A percentile compares a stretch with the other conserved stretches of the same genome.
Conservation (phyloP, 2,329 filamentous ascomycete species). For the Malbranchea cinnamomea region DNA sequence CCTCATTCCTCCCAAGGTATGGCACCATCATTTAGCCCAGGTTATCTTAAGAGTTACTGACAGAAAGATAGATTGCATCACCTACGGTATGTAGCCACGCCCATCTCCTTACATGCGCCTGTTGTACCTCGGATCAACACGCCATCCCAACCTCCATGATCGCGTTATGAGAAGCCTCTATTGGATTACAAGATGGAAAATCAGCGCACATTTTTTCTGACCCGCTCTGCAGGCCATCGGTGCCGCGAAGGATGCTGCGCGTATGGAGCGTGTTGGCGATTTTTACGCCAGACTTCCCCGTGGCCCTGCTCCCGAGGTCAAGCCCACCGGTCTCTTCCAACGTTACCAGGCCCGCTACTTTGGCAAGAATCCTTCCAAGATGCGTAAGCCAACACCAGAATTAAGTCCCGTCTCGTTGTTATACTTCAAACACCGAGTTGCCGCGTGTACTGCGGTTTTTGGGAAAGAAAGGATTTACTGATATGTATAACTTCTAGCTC, state of each 20-base stretch:
- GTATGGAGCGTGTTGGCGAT: slow-evolving; percentile 94
- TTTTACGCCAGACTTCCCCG: slow-evolving; percentile 99
- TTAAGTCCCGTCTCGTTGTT: too few species aligned
- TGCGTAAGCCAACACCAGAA: slow-evolving; percentile 55
- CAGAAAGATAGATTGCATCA: slow-evolving; percentile 52
- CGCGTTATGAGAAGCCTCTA: not conserved
- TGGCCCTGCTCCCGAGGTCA: slow-evolving; percentile 68
- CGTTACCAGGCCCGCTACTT: slow-evolving; percentile 83
- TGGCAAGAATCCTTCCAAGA: slow-evolving; percentile 76
- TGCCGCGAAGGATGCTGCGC: slow-evolving; percentile 83
- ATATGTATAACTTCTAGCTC: slow-evolving; percentile 41
- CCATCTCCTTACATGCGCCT: slow-evolving; percentile 5
- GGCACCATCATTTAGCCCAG: slow-evolving; percentile 13
- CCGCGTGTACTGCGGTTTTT: not conserved
- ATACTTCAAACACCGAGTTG: not conserved
- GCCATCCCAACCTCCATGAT: slow-evolving; percentile 1
- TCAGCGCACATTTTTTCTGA: slow-evolving; percentile 2
- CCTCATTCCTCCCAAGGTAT: slow-evolving; percentile 97
- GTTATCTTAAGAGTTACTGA: slow-evolving; percentile 24
- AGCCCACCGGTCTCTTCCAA: slow-evolving; percentile 69
- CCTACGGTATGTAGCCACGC: slow-evolving; percentile 52
- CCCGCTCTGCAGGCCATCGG: slow-evolving; percentile 58
- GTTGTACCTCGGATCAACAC: not conserved
- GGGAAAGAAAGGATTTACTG: too few species aligned
- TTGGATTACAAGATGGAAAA: not conserved